Evolutionary conservation across 1,139 yeast species (phyloP).

Genomic region (Kodamaea arcana): DNA sequence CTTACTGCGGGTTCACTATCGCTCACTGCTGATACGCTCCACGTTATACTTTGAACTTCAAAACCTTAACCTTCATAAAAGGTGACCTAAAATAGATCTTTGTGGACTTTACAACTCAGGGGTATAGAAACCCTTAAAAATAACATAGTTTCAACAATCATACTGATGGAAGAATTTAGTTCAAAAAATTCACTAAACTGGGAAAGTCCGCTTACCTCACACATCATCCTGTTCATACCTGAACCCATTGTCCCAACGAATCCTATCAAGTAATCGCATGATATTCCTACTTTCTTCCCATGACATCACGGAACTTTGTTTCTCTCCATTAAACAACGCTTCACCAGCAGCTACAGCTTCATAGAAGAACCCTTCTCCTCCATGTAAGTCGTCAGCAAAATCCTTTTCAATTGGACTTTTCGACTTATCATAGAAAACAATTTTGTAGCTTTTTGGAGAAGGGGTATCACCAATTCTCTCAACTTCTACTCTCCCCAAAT

Average conservation of each 20-base stretch:
- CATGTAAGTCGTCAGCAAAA: constrained; percentile 10
- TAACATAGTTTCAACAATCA: no score
- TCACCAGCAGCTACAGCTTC: constrained; percentile 17
- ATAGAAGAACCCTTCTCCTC: constrained; percentile 17
- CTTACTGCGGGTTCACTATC: no score
- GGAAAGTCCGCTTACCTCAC: no score
- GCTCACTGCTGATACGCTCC: no score
- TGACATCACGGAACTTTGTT: constrained; percentile 11
- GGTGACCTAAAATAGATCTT: no score
- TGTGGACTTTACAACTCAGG: no score
- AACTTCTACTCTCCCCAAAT: constrained; percentile 14
- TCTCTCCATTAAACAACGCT: constrained; percentile 12
- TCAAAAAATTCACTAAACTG: no score
- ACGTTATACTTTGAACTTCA: no score
- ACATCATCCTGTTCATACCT: constrained; percentile 14
- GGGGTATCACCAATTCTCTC: constrained; percentile 15
- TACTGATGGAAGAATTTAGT: no score
- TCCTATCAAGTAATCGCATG: constrained; percentile 14
- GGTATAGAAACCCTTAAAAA: no score
- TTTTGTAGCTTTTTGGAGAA: constrained; percentile 11
- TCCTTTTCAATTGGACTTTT: constrained; percentile 7
- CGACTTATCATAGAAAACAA: constrained; percentile 9
- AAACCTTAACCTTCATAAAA: no score
- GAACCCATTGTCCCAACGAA: constrained; percentile 12
- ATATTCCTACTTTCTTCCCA: constrained; percentile 15